phyloP scores from a whole-genome alignment of 2,329 filamentous ascomycete species.

The Trichoderma lentiforme region DNA sequence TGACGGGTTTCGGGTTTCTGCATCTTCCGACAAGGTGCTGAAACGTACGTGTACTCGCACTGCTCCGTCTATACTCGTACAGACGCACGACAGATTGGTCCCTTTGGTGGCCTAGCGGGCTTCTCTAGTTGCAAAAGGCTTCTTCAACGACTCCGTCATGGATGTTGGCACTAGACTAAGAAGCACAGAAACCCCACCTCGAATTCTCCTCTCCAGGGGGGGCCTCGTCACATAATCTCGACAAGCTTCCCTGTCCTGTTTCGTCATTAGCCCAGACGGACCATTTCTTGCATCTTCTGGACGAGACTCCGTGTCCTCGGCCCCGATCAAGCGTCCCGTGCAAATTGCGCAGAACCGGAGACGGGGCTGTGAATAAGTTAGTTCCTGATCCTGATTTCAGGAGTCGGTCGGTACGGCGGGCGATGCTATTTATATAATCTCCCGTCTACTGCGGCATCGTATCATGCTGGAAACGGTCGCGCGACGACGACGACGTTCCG shows the following conservation, averaged over 20 bases:
- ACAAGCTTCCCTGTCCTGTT: constrained; percentile 14
- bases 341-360: constrained; percentile 11
- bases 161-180: background rate
- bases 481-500: background rate
- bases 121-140: background rate
- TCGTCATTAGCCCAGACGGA: constrained; percentile 9
- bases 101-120: background rate
- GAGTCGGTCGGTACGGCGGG: background rate
- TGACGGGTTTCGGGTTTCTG: background rate
- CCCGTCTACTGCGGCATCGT: background rate
- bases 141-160: background rate
- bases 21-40: background rate
- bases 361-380: constrained; percentile 4
- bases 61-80: background rate
- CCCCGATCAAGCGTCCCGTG: constrained; percentile 1
- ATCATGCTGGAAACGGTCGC: constrained; percentile 6
- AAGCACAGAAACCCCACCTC: background rate
- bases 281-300: constrained; percentile 1
- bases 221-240: constrained; percentile 15
- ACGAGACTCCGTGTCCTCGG: background rate
- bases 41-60: background rate
- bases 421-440: constrained; percentile 15
- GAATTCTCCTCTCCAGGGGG: constrained; percentile 6
- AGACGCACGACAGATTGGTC: background rate
- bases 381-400: constrained; percentile 5